Evolutionary conservation across 108 stramenopile species (phyloP), one percentile per base, ranked within the genome.

Genomic region (Cyclostephanos tholiformis): DNA sequence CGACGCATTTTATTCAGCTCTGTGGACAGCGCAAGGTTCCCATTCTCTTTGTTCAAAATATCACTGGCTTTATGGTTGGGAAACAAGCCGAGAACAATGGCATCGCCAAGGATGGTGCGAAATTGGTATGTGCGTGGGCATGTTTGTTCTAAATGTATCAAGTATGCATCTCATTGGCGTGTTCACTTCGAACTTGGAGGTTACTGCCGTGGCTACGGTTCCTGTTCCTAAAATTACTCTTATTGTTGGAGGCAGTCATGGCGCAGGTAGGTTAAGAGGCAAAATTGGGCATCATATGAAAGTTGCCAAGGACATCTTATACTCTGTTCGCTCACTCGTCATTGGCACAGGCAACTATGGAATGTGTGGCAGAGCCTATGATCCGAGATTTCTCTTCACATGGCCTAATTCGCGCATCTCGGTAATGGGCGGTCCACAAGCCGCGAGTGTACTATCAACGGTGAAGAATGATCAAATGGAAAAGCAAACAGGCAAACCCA

Each of bases 61-160:
- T 99, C 69, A 98, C 97, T 8, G 99, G 99, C 9, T 99, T 99
- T 68, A 98, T 98, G 97, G 96, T 99, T 26, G 98, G 98, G 46
- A 89, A 85, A 72, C 89, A 93, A 48, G 95, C 96, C 65, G 99
- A 99, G 78, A 84, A 95, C 61, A 95, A 95, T 67, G 99, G 99
- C 8, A 98, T 99, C 59, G 97, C 99, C 26, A 98, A 98, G 73
- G 88, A 99, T 72, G 97, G 99, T 49, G 91, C 91, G 17, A 96
- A 97, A 82, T 84, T 99, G 26, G 99, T 26, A 25, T 14, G 44
- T 17, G 44, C 14, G 44, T 46, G 14, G 14, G 44, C 44, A 17
- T 9, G 3, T 41, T 41, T 3, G 41, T 41, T 14, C 44, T 16
- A 17, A 46, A 46, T 16, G 3, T 46, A 46, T 46, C 13, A 46